Conservation (phyloP, 352 stramenopile species). For the Phytophthora ramorum region DNA sequence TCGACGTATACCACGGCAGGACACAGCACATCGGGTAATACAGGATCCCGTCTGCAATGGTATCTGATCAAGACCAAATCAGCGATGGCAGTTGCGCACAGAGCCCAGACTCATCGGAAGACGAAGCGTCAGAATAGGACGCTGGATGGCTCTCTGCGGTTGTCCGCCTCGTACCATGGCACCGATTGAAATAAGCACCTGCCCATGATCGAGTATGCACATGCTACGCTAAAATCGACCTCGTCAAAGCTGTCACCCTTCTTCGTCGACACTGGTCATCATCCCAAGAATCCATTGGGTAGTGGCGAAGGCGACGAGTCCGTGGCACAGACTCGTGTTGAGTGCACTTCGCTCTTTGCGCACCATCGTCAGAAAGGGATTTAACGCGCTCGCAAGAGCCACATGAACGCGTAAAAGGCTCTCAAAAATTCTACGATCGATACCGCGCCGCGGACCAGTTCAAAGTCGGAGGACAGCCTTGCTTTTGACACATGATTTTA, state of each 20-base stretch:
- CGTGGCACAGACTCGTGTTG: neutral
- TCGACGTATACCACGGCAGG: slow-evolving; percentile 1
- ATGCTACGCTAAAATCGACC: slow-evolving; percentile 3
- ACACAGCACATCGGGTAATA: slow-evolving; percentile 6
- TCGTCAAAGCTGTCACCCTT: slow-evolving; percentile 8
- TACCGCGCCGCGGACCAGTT: slow-evolving; percentile 2
- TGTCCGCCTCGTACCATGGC: slow-evolving; percentile 13
- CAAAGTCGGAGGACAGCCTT: slow-evolving; percentile 9
- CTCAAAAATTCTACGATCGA: slow-evolving; percentile 12
- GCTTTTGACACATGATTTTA: slow-evolving; percentile 10
- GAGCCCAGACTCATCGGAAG: slow-evolving; percentile 11
- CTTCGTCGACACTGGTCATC: slow-evolving; percentile 1
- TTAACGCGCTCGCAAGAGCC: slow-evolving; percentile 2
- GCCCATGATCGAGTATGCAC: slow-evolving; percentile 8
- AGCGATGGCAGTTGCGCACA: slow-evolving; percentile 3
- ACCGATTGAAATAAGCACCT: slow-evolving; percentile 8
- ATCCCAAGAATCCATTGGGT: slow-evolving; percentile 7
- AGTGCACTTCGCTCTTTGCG: slow-evolving; percentile 9
- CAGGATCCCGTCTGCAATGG: slow-evolving; percentile 7
- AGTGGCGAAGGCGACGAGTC: neutral
- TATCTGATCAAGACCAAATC: slow-evolving; percentile 10
- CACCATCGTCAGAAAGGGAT: slow-evolving; percentile 12
- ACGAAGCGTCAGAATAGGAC: slow-evolving; percentile 15
- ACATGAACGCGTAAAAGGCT: slow-evolving; percentile 6
- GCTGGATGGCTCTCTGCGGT: slow-evolving; percentile 8